phyloP scores from a whole-genome alignment of 495 filamentous ascomycete species.

The Tetracladium marchalianum region DNA sequence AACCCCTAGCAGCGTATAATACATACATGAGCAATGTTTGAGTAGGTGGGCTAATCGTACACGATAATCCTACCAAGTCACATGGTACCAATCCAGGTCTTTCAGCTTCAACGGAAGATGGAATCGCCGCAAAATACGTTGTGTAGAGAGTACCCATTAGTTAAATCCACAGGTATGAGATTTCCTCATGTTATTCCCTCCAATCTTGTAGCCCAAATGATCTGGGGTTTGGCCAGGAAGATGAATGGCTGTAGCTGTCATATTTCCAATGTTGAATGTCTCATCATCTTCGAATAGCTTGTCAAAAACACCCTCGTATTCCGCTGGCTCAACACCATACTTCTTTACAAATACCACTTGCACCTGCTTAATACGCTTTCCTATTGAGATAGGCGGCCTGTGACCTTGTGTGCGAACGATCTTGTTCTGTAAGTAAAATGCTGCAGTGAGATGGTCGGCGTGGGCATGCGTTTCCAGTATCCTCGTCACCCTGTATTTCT shows the following conservation, averaged over 20 bases:
- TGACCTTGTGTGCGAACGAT: slow-evolving; percentile 16
- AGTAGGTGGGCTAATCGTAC: too few species aligned
- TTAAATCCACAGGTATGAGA: not conserved
- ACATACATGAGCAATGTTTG: too few species aligned
- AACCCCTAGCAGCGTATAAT: too few species aligned
- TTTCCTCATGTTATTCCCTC: slow-evolving; percentile 10
- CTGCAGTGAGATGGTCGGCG: slow-evolving; percentile 51
- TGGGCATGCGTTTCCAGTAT: slow-evolving; percentile 54
- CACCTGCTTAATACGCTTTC: slow-evolving; percentile 41
- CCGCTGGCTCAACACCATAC: slow-evolving; percentile 32
- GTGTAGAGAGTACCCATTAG: not conserved
- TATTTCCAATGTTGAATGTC: slow-evolving; percentile 33
- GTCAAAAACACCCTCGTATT: slow-evolving; percentile 38
- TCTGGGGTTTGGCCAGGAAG: slow-evolving; percentile 53
- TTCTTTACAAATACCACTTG: slow-evolving; percentile 35
- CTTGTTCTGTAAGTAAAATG: slow-evolving; percentile 38
- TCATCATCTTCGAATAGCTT: slow-evolving; percentile 43
- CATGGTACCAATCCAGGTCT: not conserved
- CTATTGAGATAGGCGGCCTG: too few species aligned
- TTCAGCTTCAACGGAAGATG: not conserved
- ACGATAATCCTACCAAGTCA: too few species aligned
- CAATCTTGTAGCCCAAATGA: slow-evolving; percentile 47
- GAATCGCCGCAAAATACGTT: not conserved
- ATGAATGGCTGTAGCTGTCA: slow-evolving; percentile 37
- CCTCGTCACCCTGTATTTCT: slow-evolving; percentile 32